Percentiles rank a stretch among this genome's conserved stretches.
Evolutionary conservation across 805 yeast species (phyloP).

Genomic region (Saccharomycopsis sp.): DNA sequence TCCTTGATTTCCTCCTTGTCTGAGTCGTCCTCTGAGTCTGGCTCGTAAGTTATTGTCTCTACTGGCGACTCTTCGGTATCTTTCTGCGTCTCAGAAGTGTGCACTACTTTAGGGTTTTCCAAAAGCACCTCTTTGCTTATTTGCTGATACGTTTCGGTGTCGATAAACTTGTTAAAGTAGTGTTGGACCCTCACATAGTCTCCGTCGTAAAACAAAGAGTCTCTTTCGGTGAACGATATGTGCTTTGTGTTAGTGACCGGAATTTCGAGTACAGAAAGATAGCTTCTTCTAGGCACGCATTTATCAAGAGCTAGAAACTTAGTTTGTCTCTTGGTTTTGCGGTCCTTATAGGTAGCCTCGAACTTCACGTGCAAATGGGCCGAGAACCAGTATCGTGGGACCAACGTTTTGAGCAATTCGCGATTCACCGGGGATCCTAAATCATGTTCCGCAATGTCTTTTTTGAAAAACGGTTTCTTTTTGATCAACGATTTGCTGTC

Average conservation of each 20-base stretch:
- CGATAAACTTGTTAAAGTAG: slow-evolving; percentile 30
- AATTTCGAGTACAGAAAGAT: slow-evolving; percentile 46
- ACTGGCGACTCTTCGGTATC: background rate
- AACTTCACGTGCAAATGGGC: slow-evolving; percentile 83
- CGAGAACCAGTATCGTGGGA: slow-evolving; percentile 76
- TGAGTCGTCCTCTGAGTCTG: background rate
- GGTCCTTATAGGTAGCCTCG: slow-evolving; percentile 38
- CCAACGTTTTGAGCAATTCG: slow-evolving; percentile 43
- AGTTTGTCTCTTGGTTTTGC: slow-evolving; percentile 29
- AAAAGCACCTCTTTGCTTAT: slow-evolving; percentile 21
- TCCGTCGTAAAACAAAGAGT: slow-evolving; percentile 28
- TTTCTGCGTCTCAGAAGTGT: background rate
- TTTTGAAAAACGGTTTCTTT: slow-evolving; percentile 58
- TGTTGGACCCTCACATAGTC: slow-evolving; percentile 32
- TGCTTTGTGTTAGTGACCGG: slow-evolving; percentile 25
- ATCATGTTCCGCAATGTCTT: slow-evolving; percentile 50
- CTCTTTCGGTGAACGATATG: background rate
- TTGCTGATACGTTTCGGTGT: slow-evolving; percentile 12
- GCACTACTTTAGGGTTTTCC: slow-evolving; percentile 17
- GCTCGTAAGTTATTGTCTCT: background rate
- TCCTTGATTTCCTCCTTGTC: background rate
- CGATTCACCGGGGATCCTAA: slow-evolving; percentile 71
- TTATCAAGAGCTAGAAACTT: slow-evolving; percentile 78
- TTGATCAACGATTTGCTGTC: slow-evolving; percentile 41
- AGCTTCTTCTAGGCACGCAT: slow-evolving; percentile 60